phyloP scores from a whole-genome alignment of 2,329 filamentous ascomycete species.

The Alternaria novae-zelandiae region DNA sequence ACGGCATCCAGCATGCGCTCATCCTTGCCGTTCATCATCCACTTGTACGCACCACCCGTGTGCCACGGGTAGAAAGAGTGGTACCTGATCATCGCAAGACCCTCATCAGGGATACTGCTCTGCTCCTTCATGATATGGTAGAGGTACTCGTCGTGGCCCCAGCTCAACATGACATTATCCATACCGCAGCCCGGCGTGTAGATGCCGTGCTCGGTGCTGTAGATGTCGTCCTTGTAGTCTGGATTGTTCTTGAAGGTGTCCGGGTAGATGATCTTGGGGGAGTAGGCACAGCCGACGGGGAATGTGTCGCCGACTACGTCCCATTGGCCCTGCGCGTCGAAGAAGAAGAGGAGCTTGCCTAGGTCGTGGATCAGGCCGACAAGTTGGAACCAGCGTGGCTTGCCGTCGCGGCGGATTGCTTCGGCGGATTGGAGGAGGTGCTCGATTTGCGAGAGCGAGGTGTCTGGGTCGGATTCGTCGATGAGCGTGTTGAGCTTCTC shows the following conservation, averaged over 20 bases:
- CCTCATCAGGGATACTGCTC: conserved; percentile 77
- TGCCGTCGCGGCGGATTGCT: conserved; percentile 84
- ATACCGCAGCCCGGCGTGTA: conserved; percentile 80
- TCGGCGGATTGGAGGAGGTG: conserved; percentile 89
- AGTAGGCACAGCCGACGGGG: conserved; percentile 77
- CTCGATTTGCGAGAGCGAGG: conserved; percentile 84
- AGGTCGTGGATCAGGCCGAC: conserved; percentile 80
- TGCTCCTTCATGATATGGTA: conserved; percentile 89
- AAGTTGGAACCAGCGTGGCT: conserved; percentile 82
- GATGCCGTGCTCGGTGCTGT: conserved; percentile 78
- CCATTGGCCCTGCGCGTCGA: conserved; percentile 87
- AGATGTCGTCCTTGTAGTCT: conserved; percentile 73
- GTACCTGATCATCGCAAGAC: conserved; percentile 90
- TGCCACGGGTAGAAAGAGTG: conserved; percentile 96
- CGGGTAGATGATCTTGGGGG: conserved; percentile 79
- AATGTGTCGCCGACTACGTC: conserved; percentile 90
- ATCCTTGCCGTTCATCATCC: conserved; percentile 86
- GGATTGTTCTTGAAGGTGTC: conserved; percentile 79
- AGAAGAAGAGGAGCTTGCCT: conserved; percentile 81
- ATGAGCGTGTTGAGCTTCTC: conserved; percentile 91
- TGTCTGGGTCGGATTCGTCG: conserved; percentile 91
- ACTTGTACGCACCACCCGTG: conserved; percentile 75
- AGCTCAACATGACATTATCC: conserved; percentile 87
- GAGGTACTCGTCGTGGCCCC: conserved; percentile 88
- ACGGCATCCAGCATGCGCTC: conserved; percentile 80